phyloP scores from a whole-genome alignment of 1,284 basidiomycete genomes.

The Porogramme epimiltina region DNA sequence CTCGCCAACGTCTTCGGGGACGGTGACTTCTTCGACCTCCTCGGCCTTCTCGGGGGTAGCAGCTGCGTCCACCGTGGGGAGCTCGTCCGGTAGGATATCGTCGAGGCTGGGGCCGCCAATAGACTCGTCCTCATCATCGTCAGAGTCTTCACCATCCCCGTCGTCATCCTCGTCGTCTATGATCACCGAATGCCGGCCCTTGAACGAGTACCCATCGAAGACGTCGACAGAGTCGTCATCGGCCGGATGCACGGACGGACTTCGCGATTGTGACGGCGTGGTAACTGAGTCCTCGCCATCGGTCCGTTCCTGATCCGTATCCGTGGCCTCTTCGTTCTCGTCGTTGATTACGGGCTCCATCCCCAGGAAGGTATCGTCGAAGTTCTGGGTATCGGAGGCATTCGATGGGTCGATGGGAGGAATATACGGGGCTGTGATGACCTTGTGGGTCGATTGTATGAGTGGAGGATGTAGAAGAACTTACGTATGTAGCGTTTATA shows the following conservation, averaged over 20 bases:
- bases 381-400: constrained; percentile 96
- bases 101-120: constrained; percentile 27
- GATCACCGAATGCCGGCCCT: constrained; percentile 78
- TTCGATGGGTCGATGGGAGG: constrained; percentile 92
- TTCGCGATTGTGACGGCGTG: constrained; percentile 73
- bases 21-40: constrained; percentile 30
- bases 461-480: constrained; percentile 11
- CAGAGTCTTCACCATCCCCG: constrained; percentile 45
- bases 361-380: constrained; percentile 95
- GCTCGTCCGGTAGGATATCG: constrained; percentile 24
- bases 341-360: constrained; percentile 89
- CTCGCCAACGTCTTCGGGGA: constrained; percentile 45
- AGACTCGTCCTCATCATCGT: constrained; percentile 33
- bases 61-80: constrained; percentile 1
- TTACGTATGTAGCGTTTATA: constrained; percentile 91
- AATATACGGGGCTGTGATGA: constrained; percentile 86
- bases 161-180: constrained; percentile 69
- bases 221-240: constrained; percentile 65
- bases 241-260: constrained; percentile 59
- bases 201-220: constrained; percentile 89
- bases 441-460: constrained; percentile 5
- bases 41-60: constrained; percentile 1
- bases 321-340: constrained; percentile 47
- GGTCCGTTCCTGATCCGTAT: constrained; percentile 68
- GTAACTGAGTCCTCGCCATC: constrained; percentile 73